Conservation (phyloP, 441 rosid genomes). For the Adansonia madagascariensis region DNA sequence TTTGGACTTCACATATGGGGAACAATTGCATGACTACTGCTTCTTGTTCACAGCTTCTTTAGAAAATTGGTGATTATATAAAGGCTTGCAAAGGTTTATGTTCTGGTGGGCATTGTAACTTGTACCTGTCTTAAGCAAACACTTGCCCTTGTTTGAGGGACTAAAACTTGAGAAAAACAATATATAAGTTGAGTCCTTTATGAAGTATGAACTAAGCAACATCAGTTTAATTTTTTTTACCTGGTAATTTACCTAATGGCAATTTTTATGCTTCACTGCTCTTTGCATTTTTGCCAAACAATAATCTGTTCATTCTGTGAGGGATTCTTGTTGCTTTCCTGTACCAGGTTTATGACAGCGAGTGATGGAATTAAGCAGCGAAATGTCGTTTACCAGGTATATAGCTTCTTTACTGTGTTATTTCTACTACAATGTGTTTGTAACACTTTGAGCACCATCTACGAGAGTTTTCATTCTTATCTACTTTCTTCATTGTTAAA, state of each 20-base stretch:
- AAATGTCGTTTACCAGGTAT: conserved; percentile 61
- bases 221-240: conserved; percentile 9
- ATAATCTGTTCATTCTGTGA: conserved; percentile 4
- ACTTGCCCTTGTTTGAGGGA: not conserved
- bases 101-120: not conserved
- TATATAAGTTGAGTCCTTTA: not conserved
- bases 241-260: not conserved
- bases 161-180: not conserved
- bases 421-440: conserved; percentile 15
- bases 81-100: not conserved
- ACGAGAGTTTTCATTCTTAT: not conserved
- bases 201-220: not conserved
- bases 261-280: not conserved
- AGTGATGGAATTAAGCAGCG: conserved; percentile 80
- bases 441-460: not conserved
- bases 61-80: not conserved
- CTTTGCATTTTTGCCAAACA: not conserved
- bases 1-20: not conserved
- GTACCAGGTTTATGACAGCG: conserved; percentile 85
- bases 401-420: conserved; percentile 10
- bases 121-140: not conserved
- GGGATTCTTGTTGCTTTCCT: conserved; percentile 21
- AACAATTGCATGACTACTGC: not conserved
- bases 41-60: not conserved
- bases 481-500: not conserved